phyloP scores from a whole-genome alignment of 108 stramenopile genomes.

The Cyclotella atomus region DNA sequence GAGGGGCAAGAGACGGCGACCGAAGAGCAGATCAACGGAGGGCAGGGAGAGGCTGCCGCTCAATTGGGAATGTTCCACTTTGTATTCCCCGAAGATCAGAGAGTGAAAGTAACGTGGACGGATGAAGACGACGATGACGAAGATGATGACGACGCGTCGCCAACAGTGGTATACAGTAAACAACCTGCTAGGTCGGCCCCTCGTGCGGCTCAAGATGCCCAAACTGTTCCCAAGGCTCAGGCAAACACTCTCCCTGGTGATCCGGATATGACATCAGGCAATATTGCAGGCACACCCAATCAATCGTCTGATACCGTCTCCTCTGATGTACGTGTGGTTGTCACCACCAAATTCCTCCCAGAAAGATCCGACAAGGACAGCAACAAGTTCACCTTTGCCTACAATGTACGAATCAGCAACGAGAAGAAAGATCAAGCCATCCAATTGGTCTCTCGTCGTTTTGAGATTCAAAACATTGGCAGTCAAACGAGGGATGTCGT shows the following conservation, averaged over 20 bases:
- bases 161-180: too few relatives aligned
- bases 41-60: conserved; percentile 73
- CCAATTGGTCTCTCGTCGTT: conserved; percentile 87
- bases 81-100: conserved; percentile 87
- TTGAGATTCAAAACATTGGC: conserved; percentile 91
- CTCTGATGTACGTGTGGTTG: conserved; percentile 78
- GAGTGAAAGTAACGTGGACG: conserved; percentile 76
- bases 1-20: conserved; percentile 76
- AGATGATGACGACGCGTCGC: conserved; percentile 42
- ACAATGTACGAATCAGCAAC: conserved; percentile 95
- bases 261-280: conserved; percentile 82
- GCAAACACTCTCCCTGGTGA: conserved; percentile 82
- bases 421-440: conserved; percentile 66
- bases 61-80: conserved; percentile 84
- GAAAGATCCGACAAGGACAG: conserved; percentile 82
- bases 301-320: conserved; percentile 76
- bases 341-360: conserved; percentile 87
- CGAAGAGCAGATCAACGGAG: conserved; percentile 72
- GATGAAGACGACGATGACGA: conserved; percentile 77
- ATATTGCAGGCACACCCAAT: conserved; percentile 57
- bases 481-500: conserved; percentile 86
- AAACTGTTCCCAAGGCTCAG: conserved; percentile 18
- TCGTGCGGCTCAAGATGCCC: conserved; percentile 9
- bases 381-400: conserved; percentile 92
- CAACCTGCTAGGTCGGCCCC: too few relatives aligned